Percentiles rank a stretch among this genome's conserved stretches.
phyloP scores from a whole-genome alignment of 257 asterid genomes.

The Jasminum sambac region DNA sequence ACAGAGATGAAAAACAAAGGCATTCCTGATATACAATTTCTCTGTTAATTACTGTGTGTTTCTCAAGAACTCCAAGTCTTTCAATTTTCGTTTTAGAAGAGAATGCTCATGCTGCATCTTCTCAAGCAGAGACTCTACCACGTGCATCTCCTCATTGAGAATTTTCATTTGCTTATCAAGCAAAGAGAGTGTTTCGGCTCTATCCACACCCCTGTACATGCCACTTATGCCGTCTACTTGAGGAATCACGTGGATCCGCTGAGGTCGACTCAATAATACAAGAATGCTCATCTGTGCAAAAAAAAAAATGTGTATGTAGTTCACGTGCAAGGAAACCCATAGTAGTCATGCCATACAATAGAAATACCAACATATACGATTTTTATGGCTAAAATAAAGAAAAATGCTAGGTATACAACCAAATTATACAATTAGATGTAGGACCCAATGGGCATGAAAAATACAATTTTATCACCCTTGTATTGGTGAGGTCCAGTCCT shows the following conservation, averaged over 20 bases:
- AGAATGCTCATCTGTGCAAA: conserved; percentile 77
- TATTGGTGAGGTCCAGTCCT: too few relatives aligned
- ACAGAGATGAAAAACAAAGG: background rate
- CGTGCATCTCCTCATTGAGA: conserved; percentile 79
- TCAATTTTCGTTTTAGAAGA: conserved; percentile 55
- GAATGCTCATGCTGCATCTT: conserved; percentile 67
- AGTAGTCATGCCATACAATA: background rate
- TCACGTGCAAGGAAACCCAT: background rate
- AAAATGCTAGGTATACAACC: too few relatives aligned
- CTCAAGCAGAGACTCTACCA: conserved; percentile 60
- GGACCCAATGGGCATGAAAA: too few relatives aligned
- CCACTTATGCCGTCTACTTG: conserved; percentile 45
- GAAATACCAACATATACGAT: background rate
- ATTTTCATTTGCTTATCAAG: conserved; percentile 57
- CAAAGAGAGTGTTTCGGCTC: conserved; percentile 40
- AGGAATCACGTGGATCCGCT: conserved; percentile 69
- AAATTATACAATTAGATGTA: too few relatives aligned
- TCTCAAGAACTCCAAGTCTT: conserved; percentile 61
- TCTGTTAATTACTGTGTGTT: conserved; percentile 36
- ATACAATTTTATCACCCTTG: too few relatives aligned
- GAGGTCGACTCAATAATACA: conserved; percentile 80
- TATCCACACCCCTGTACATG: conserved; percentile 38
- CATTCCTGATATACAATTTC: conserved; percentile 9
- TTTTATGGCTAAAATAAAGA: background rate
- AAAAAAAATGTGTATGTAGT: background rate